phyloP scores from a whole-genome alignment of 306 rosid genomes.

The Citrullus amarus region DNA sequence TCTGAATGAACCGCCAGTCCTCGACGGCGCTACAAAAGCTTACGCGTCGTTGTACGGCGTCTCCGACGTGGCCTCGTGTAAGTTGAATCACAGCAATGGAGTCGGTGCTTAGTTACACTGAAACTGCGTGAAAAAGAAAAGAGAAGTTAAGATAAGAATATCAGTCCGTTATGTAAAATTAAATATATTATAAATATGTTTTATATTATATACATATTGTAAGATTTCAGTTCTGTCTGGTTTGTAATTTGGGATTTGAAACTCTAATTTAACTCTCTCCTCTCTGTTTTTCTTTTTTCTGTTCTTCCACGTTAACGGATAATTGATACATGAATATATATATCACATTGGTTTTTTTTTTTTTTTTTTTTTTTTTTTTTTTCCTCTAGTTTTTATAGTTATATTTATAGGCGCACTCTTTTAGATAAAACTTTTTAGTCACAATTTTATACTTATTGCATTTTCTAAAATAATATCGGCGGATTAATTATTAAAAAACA shows the following conservation, averaged over 20 bases:
- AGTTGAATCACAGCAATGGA: background rate
- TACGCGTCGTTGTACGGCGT: conserved; percentile 46
- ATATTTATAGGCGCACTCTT: too few relatives aligned
- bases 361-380: too few relatives aligned
- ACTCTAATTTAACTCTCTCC: background rate
- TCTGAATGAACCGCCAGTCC: conserved; percentile 64
- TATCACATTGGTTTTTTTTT: too few relatives aligned
- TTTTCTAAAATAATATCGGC: too few relatives aligned
- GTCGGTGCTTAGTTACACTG: background rate
- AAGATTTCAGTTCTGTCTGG: background rate
- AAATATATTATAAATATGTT: background rate
- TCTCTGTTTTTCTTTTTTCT: background rate
- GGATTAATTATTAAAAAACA: too few relatives aligned
- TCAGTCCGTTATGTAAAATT: background rate
- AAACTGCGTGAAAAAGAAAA: background rate
- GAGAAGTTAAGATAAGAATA: background rate
- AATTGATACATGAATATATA: too few relatives aligned
- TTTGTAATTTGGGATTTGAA: background rate
- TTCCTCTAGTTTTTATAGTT: too few relatives aligned
- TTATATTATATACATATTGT: background rate
- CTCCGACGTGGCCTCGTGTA: conserved; percentile 6
- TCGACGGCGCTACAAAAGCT: conserved; percentile 34
- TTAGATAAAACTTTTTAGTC: too few relatives aligned
- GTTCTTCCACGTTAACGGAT: too few relatives aligned
- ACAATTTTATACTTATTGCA: too few relatives aligned